Percentiles rank a stretch among this genome's conserved stretches.
Conservation (phyloP, 2,329 filamentous ascomycete species). For the Xylariaceae sp. region DNA sequence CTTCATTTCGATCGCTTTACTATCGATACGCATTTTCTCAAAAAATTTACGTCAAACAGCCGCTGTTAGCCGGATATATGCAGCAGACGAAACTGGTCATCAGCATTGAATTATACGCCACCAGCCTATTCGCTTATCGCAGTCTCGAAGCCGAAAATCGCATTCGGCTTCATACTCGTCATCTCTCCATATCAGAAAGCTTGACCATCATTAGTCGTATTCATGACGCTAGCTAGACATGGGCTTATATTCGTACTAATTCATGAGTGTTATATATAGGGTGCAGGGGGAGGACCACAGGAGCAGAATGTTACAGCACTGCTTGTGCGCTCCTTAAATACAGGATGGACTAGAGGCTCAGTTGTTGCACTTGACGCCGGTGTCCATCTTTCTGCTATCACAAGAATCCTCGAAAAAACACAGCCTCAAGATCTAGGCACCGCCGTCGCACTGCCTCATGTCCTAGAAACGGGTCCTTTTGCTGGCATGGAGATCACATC, state of each 20-base stretch:
- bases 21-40: slow-evolving; percentile 16
- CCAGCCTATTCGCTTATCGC: slow-evolving; percentile 6
- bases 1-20: slow-evolving; percentile 17
- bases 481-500: slow-evolving; percentile 75
- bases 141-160: neutral
- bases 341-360: slow-evolving; percentile 81
- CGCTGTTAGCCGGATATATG: slow-evolving; percentile 21
- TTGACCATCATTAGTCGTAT: neutral
- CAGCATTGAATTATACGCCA: slow-evolving; percentile 4
- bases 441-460: slow-evolving; percentile 55
- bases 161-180: neutral
- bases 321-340: slow-evolving; percentile 79
- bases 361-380: slow-evolving; percentile 93
- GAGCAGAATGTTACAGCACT: slow-evolving; percentile 92
- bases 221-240: neutral
- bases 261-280: slow-evolving; percentile 56
- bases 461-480: slow-evolving; percentile 74
- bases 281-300: slow-evolving; percentile 84
- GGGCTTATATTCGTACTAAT: slow-evolving; percentile 12
- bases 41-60: slow-evolving; percentile 29
- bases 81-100: neutral
- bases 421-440: slow-evolving; percentile 46
- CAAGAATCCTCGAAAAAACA: slow-evolving; percentile 72
- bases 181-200: neutral
- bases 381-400: slow-evolving; percentile 84